Evolutionary conservation across 1,284 basidiomycete genomes (phyloP).

Genomic region (Microbotryomycetes sp.): DNA sequence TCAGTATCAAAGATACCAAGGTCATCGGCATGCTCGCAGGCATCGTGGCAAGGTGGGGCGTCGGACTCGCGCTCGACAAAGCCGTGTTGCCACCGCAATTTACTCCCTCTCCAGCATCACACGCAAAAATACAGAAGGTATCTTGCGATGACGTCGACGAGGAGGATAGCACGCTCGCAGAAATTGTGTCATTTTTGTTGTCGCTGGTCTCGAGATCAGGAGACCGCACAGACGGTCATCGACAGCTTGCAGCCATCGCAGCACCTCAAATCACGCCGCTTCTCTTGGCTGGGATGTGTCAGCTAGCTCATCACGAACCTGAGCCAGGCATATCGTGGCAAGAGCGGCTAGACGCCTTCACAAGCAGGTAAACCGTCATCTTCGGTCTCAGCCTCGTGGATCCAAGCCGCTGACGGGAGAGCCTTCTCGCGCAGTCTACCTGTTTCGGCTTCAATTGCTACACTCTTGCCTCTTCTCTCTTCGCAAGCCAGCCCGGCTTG

Average conservation of each 20-base stretch:
- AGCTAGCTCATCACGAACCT: not conserved
- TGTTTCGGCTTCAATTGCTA: not conserved
- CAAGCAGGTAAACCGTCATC: not conserved
- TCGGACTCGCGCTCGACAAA: constrained; percentile 2
- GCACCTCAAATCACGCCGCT: constrained; percentile 11
- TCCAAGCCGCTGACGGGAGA: not conserved
- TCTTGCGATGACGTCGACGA: not conserved
- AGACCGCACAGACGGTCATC: not conserved
- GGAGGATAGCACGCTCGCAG: not conserved
- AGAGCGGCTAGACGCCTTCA: not conserved
- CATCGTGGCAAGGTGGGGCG: constrained; percentile 29
- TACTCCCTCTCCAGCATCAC: not conserved
- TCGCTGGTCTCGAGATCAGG: not conserved
- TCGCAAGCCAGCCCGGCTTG: not conserved
- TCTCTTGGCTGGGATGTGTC: constrained; percentile 6
- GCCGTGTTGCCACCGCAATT: constrained; percentile 9
- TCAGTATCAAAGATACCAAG: constrained; percentile 26
- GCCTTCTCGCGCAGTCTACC: not conserved
- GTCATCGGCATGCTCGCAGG: constrained; percentile 19
- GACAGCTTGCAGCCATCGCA: constrained; percentile 9
- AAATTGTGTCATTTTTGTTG: not conserved
- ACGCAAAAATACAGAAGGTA: not conserved
- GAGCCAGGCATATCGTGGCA: not conserved
- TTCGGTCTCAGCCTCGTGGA: not conserved
- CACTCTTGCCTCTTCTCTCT: not conserved